A percentile compares a stretch with the other conserved stretches of the same genome.
These are phyloP conservation scores for Chernovozyma sophiae-reginae DNA, from an alignment of 1,139 yeast genomes.

Conservation along the genomic window DNA sequence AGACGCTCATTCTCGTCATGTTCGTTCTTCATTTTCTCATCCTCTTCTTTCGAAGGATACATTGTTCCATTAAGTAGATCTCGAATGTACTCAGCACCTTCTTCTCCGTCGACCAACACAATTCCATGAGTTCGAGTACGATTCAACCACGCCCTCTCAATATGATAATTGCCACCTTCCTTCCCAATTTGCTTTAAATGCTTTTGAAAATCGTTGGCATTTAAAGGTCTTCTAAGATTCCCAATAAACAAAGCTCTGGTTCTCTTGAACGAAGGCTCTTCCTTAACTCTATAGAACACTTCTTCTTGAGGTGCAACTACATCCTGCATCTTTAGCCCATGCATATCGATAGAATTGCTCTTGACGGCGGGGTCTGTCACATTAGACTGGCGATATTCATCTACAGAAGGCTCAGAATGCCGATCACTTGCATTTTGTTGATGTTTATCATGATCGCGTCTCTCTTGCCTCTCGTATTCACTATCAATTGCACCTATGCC, in stretches of 20 bases:
- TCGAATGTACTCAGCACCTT: constrained; percentile 36
- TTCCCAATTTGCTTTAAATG: constrained; percentile 25
- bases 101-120: constrained; percentile 34
- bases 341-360: constrained; percentile 15
- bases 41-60: constrained; percentile 30
- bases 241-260: constrained; percentile 44
- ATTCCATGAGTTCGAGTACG: constrained; percentile 39
- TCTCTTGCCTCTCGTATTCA: not conserved
- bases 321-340: constrained; percentile 20
- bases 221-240: constrained; percentile 36
- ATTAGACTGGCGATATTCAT: no score
- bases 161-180: constrained; percentile 19
- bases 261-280: constrained; percentile 27
- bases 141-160: constrained; percentile 47
- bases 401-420: no score
- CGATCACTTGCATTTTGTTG: no score
- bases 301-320: constrained; percentile 24
- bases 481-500: no score
- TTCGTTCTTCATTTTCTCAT: constrained; percentile 17
- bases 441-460: constrained; percentile 4
- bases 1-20: constrained; percentile 20
- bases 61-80: constrained; percentile 27
- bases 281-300: constrained; percentile 28
- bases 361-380: no score
- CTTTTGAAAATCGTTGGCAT: constrained; percentile 34